Evolutionary conservation across 208 protist genomes (phyloP).

Genomic region (Porcisia deanei): DNA sequence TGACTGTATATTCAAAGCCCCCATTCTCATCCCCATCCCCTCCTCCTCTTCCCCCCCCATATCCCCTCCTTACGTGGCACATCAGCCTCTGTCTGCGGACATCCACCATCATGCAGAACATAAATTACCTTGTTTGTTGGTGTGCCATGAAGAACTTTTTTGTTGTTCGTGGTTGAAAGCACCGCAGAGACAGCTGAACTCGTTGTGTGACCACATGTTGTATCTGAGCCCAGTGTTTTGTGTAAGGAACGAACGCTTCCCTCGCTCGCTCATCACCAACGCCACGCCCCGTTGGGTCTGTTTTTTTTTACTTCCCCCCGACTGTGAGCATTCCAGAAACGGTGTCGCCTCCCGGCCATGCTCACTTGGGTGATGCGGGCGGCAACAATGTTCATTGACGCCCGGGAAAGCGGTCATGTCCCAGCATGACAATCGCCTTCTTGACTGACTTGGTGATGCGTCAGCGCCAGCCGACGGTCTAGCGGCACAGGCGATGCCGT

Average conservation of each 20-base stretch:
- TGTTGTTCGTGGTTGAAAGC: conserved; percentile 6
- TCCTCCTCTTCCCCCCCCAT: too few species aligned
- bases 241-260: conserved; percentile 33
- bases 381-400: conserved; percentile 42
- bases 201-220: conserved; percentile 26
- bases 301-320: not conserved
- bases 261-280: conserved; percentile 33
- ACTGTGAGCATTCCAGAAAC: not conserved
- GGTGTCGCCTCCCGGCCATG: conserved; percentile 16
- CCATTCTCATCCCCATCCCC: not conserved
- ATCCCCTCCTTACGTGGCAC: conserved; percentile 25
- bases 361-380: conserved; percentile 30
- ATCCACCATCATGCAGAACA: conserved; percentile 36
- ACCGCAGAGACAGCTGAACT: conserved; percentile 23
- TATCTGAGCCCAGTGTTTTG: conserved; percentile 42
- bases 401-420: conserved; percentile 37
- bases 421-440: conserved; percentile 27
- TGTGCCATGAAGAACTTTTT: conserved; percentile 8
- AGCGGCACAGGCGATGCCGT: conserved; percentile 51
- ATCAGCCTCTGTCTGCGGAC: conserved; percentile 38
- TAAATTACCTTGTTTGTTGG: conserved; percentile 19
- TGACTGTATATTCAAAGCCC: conserved; percentile 8
- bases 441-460: conserved; percentile 24
- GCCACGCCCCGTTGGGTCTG: conserved; percentile 28
- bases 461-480: conserved; percentile 34